Conservation (phyloP, 2,329 filamentous ascomycete species). For the Aspergillus ochraceoroseus region DNA sequence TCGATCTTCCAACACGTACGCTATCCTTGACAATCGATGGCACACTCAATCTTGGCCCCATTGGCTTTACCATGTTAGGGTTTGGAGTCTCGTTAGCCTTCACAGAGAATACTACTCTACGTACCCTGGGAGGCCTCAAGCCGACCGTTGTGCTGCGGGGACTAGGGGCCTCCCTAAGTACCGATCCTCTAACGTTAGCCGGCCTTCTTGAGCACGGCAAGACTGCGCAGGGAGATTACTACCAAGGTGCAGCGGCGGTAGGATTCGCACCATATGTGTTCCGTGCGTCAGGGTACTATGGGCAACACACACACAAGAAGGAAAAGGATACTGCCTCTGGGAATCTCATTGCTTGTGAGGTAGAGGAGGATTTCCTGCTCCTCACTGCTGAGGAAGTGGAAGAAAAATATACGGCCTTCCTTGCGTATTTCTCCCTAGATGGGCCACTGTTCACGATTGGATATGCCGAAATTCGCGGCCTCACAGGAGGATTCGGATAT, state of each 20-base stretch:
- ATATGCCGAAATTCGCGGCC: slow-evolving; percentile 37
- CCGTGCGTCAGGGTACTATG: slow-evolving; percentile 42
- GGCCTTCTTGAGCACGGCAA: slow-evolving; percentile 33
- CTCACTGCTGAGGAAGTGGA: slow-evolving; percentile 22
- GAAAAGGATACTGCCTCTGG: background rate
- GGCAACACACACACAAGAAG: background rate
- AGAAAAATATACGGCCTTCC: slow-evolving; percentile 20
- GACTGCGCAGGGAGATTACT: slow-evolving; percentile 20
- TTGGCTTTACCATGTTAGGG: slow-evolving; percentile 35
- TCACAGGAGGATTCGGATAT: slow-evolving; percentile 42
- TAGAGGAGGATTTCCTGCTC: background rate
- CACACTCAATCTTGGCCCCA: slow-evolving; percentile 35
- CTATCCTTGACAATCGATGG: slow-evolving; percentile 35
- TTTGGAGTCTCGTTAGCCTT: slow-evolving; percentile 31
- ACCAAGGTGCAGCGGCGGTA: slow-evolving; percentile 38
- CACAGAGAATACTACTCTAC: slow-evolving; percentile 6
- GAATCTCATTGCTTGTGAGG: background rate
- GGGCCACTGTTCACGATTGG: slow-evolving; percentile 40
- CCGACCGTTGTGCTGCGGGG: slow-evolving; percentile 25
- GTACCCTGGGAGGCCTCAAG: background rate
- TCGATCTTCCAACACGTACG: slow-evolving; percentile 21
- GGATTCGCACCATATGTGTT: slow-evolving; percentile 37
- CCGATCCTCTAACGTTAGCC: slow-evolving; percentile 36
- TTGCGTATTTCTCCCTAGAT: slow-evolving; percentile 39
- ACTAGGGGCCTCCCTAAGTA: slow-evolving; percentile 32